Evolutionary conservation across 228 moss, liverwort and hornwort species (phyloP), one percentile per base, ranked within the genome.

Genomic region (Sphagnum fallax): DNA sequence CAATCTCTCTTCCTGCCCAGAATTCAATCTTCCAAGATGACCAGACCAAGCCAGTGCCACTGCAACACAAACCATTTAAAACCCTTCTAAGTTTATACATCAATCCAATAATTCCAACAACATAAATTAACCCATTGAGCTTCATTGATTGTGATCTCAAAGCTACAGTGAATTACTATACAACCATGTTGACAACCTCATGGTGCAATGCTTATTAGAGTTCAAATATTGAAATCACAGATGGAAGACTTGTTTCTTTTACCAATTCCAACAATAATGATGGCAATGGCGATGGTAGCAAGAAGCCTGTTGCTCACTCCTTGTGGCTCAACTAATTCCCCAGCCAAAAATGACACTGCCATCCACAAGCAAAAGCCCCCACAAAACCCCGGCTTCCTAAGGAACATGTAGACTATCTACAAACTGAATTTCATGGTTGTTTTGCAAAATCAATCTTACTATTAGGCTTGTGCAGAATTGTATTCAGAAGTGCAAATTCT

Each of bases 291-390:
- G 61, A 82, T 50, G n/a, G 62, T 57, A 0, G 72, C 78, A 66
- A 74, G 75, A 4, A 78, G 12, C 49, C 52, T 47, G 72, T 64
- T 59, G 4, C 14, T 10, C 6, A 72, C 14, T 8, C 52, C 69
- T 3, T 50, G 18, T 5, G 77, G 78, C 61, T 82, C 82, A 10
- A 82, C 63, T 6, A 75, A 10, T 48, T 75, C 5, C 49, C 82
- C 78, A 12, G 74, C 82, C 67, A 65, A 68, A 52, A 82, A 82
- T 8, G 82, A 82, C 50, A 82, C 82, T 77, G 68, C 64, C 32
- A 5, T 57, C 13, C 32, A 2, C 32, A 32, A 32, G 8, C 16
- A 50, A 51, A 67, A 67, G 14, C 13, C 48, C 10, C 10, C 15
- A 65, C 16, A 11, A 48, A 12, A 14, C 32, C 32, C 32, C 3